Base-by-base conservation (phyloP, 2,329 filamentous ascomycete genomes). In the Penicillium vulpinum region DNA sequence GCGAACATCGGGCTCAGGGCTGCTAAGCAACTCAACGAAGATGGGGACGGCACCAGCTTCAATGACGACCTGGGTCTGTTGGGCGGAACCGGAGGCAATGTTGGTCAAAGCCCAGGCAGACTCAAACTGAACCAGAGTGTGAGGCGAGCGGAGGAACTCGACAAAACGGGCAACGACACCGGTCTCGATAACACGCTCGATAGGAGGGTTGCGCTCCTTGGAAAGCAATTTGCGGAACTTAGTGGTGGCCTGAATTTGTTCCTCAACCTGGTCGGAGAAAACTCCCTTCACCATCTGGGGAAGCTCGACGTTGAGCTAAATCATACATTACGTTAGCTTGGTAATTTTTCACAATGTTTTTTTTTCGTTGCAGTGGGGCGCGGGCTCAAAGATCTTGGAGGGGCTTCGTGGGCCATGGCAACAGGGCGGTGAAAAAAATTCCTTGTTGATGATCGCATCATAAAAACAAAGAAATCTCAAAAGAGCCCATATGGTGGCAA, bases 51-150 rank as follows among this genome's bases (percentile, higher is more conserved):
- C 94, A 67, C 94, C 94, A 61, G 94, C 93, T 79, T 97, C 93
- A 70, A 99, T 99, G 66, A 99, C 94, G 51, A 97, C 94, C 79
- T 99, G 94, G 61, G 94, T 99, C 81, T 99, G 94, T 68, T 91
- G 89, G 59, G 94, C 94, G 58, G 93, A 97, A 61, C 94, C 94
- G 48, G 93, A 97, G 60, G 94, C 94, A 77, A 99, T 99, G 83
- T 99, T 99, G 82, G 94, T 99, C 73, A 99, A 82, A 62, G 94
- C 94, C 94, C 94, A 99, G 41, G 94, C 94, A 70, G 94, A 94
- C 83, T 99, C 94, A 74, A 99, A 99, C 79, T 99, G 94, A 55
- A 99, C 94, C 47, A 99, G 85, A 33, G 94, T 97, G 79, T 99
- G 94, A 63, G 94, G 94, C 54, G 94, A 99, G 74, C 91, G 90